phyloP scores from a whole-genome alignment of 2,329 filamentous ascomycete genomes.

The Pseudodiploospora longispora region DNA sequence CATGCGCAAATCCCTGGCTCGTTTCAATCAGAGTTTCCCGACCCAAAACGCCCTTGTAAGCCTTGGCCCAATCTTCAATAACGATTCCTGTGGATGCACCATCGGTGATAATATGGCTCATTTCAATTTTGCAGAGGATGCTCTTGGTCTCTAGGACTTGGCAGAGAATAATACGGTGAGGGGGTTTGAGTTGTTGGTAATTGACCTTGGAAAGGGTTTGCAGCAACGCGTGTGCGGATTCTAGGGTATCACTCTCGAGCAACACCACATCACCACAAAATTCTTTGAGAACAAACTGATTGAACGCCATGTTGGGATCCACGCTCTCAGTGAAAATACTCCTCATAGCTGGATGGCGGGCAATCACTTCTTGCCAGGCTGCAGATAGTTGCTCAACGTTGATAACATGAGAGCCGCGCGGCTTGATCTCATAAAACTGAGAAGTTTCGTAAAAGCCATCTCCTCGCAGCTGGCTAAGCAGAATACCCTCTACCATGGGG shows the following conservation, averaged over 20 bases:
- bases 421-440: slow-evolving; percentile 12
- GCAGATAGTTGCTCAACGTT: slow-evolving; percentile 3
- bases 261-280: too few relatives aligned
- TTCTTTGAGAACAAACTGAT: too few relatives aligned
- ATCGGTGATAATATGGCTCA: slow-evolving; percentile 28
- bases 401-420: background rate
- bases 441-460: slow-evolving; percentile 12
- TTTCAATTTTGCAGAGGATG: slow-evolving; percentile 11
- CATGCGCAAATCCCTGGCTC: too few relatives aligned
- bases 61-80: slow-evolving; percentile 5
- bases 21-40: too few relatives aligned
- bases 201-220: too few relatives aligned
- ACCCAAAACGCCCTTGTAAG: background rate
- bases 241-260: too few relatives aligned
- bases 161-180: too few relatives aligned
- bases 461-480: slow-evolving; percentile 21
- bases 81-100: slow-evolving; percentile 20
- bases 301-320: background rate
- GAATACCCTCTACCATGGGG: slow-evolving; percentile 3
- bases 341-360: slow-evolving; percentile 5
- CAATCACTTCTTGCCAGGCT: slow-evolving; percentile 9
- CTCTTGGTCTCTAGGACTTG: too few relatives aligned
- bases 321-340: slow-evolving; percentile 6
- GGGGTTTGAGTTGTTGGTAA: too few relatives aligned
- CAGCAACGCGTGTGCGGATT: too few relatives aligned